Percentiles rank a stretch among this genome's conserved stretches.
Conservation (phyloP, 2,329 filamentous ascomycete genomes). For the Trichophyton verrucosum region DNA sequence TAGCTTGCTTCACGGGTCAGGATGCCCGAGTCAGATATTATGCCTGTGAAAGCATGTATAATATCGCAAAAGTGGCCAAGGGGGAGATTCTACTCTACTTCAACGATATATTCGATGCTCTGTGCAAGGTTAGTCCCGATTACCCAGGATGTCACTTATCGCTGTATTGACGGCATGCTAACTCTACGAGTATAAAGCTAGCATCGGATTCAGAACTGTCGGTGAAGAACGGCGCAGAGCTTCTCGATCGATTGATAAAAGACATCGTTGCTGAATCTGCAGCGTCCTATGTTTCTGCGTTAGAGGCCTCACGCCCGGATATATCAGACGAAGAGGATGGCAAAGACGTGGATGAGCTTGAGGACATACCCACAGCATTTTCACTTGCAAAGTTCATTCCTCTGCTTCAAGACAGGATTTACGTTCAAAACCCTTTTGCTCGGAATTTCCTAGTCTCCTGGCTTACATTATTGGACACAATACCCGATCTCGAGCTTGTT, state of each 20-base stretch:
- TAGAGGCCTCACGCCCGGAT: conserved; percentile 45
- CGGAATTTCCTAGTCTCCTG: conserved; percentile 90
- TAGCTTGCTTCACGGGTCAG: conserved; percentile 95
- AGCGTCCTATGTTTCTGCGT: conserved; percentile 81
- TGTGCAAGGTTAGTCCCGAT: conserved; percentile 63
- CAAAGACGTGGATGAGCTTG: conserved; percentile 24
- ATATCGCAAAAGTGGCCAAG: conserved; percentile 98
- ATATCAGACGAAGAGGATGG: conserved; percentile 39
- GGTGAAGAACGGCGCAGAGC: conserved; percentile 93
- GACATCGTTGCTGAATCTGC: conserved; percentile 94
- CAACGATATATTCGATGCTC: conserved; percentile 93
- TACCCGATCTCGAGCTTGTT: conserved; percentile 90
- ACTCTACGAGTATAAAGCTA: conserved; percentile 44
- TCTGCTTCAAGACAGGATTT: conserved; percentile 82
- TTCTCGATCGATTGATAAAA: conserved; percentile 87
- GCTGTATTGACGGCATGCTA: conserved; percentile 11
- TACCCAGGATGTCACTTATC: background rate
- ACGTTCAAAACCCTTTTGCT: conserved; percentile 88
- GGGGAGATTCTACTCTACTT: conserved; percentile 95
- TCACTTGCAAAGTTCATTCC: conserved; percentile 86
- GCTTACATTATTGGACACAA: conserved; percentile 89
- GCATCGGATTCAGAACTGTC: conserved; percentile 92
- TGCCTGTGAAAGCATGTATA: conserved; percentile 99
- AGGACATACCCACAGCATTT: conserved; percentile 69
- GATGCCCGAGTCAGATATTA: conserved; percentile 96